These are phyloP conservation scores for Zangia roseola DNA, from an alignment of 768 basidiomycete species.

Conservation along the genomic window DNA sequence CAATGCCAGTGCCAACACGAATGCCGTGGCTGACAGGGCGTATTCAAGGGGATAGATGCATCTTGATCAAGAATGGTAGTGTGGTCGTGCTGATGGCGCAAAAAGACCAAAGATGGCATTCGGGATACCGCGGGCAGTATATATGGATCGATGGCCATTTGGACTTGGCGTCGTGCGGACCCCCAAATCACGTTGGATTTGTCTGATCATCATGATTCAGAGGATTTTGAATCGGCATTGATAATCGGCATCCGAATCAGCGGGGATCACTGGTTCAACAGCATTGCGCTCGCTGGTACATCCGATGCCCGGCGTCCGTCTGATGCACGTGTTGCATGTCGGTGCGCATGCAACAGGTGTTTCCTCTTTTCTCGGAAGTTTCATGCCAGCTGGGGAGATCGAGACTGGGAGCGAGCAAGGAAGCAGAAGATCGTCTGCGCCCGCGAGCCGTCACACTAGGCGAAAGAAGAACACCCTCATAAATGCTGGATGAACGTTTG, in stretches of 20 bases:
- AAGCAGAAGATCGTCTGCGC: not conserved
- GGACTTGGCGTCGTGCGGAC: constrained; percentile 9
- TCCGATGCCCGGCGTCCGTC: constrained; percentile 1
- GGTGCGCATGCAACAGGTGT: not conserved
- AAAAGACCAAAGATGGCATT: too few species aligned
- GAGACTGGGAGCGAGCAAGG: not conserved
- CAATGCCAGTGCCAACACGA: too few species aligned
- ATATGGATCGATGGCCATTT: too few species aligned
- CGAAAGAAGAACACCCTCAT: not conserved
- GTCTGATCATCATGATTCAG: constrained; percentile 18
- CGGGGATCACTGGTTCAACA: constrained; percentile 11
- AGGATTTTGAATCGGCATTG: not conserved
- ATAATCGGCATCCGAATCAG: constrained; percentile 5
- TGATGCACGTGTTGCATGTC: constrained; percentile 7
- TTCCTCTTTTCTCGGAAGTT: not conserved
- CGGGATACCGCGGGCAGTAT: too few species aligned
- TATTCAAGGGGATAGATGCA: too few species aligned
- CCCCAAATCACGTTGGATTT: constrained; percentile 16
- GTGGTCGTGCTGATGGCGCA: too few species aligned
- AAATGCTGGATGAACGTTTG: not conserved
- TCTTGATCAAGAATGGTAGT: too few species aligned
- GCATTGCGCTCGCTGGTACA: not conserved
- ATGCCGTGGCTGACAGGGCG: too few species aligned
- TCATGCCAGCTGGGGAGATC: not conserved
- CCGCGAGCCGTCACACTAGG: not conserved